phyloP scores from a whole-genome alignment of 192 early-diverging fungal genomes.

The Podila minutissima region DNA sequence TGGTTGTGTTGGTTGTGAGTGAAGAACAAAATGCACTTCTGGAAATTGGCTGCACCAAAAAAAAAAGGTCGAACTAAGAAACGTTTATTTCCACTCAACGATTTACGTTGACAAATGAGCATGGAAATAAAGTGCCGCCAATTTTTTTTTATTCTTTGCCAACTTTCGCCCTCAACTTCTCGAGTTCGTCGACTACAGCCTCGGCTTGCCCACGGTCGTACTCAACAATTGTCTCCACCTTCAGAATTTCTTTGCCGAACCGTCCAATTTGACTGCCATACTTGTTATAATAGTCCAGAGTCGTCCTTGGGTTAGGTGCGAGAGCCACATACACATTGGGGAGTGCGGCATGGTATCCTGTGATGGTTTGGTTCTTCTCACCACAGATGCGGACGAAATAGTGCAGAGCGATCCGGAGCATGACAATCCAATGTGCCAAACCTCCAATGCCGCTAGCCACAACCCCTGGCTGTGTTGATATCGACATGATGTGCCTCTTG shows the following conservation, averaged over 20 bases:
- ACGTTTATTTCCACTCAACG: too few relatives aligned
- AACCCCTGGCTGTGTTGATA: constrained; percentile 64
- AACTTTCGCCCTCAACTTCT: constrained; percentile 9
- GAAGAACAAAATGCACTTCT: too few relatives aligned
- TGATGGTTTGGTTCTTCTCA: constrained; percentile 57
- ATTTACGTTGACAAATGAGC: too few relatives aligned
- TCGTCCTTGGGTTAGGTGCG: constrained; percentile 11
- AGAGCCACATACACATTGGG: constrained; percentile 60
- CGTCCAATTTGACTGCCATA: constrained; percentile 32
- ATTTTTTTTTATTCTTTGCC: too few relatives aligned
- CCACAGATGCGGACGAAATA: constrained; percentile 52
- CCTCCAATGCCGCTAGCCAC: constrained; percentile 61
- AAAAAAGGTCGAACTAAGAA: too few relatives aligned
- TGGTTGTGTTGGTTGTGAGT: background rate
- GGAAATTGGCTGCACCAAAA: too few relatives aligned
- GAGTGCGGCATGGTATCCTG: constrained; percentile 56
- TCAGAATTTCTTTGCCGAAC: constrained; percentile 24
- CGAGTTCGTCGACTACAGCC: constrained; percentile 18
- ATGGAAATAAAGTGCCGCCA: too few relatives aligned
- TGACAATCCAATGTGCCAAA: constrained; percentile 51
- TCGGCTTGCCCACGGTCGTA: constrained; percentile 22
- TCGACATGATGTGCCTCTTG: constrained; percentile 50
- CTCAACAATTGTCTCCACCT: constrained; percentile 33
- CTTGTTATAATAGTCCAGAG: constrained; percentile 30
- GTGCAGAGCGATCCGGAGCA: constrained; percentile 23